Conservation (phyloP, 805 yeast genomes). For the Zygosaccharomyces pseudorouxii region DNA sequence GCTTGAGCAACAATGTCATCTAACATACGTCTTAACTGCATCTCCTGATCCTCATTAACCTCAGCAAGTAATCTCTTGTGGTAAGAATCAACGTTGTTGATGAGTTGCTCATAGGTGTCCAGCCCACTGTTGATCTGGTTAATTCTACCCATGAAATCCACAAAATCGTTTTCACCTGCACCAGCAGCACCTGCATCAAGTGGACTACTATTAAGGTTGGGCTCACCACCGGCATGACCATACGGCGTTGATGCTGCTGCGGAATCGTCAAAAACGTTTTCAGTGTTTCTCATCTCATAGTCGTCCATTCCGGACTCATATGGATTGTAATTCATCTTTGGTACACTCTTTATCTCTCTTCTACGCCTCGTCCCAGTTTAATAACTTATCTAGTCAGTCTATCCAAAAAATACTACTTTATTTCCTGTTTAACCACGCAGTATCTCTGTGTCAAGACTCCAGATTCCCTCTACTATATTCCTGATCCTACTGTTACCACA, state of each 20-base stretch:
- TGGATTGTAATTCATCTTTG: conserved; percentile 30
- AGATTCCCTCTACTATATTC: neutral
- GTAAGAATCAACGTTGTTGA: conserved; percentile 62
- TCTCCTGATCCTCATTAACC: conserved; percentile 65
- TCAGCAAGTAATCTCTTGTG: conserved; percentile 71
- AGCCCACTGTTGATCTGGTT: conserved; percentile 64
- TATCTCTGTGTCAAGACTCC: neutral
- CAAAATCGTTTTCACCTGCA: conserved; percentile 41
- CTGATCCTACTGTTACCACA: neutral
- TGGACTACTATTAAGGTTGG: neutral
- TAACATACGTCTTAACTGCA: conserved; percentile 64
- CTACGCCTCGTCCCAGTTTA: neutral
- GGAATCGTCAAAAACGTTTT: conserved; percentile 17
- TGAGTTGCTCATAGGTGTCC: conserved; percentile 63
- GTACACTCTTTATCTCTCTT: neutral
- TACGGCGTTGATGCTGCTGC: conserved; percentile 9
- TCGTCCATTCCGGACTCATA: conserved; percentile 17
- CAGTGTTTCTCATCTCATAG: conserved; percentile 24
- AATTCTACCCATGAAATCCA: conserved; percentile 63
- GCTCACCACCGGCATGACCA: conserved; percentile 4
- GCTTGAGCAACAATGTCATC: conserved; percentile 77
- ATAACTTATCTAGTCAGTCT: neutral
- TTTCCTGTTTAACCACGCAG: too few relatives aligned
- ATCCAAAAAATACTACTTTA: neutral
- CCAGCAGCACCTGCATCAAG: neutral